Evolutionary conservation across 345 rosid species (phyloP).

Genomic region (Gossypium anomalum): DNA sequence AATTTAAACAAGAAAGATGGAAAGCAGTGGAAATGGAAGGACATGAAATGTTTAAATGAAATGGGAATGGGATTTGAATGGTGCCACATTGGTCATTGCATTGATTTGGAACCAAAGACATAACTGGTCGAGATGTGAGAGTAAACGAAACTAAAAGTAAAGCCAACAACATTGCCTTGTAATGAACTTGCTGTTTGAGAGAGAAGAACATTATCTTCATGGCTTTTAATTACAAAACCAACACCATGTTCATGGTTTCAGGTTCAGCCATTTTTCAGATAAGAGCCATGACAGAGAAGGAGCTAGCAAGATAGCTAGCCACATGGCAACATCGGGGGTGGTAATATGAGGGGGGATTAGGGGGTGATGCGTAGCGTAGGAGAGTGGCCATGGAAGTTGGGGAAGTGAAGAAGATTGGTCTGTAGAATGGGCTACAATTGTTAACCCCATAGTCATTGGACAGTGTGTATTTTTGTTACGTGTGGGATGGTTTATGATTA

Average conservation of each 20-base stretch:
- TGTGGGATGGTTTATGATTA: conserved; percentile 30
- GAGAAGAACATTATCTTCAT: neutral
- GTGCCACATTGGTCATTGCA: conserved; percentile 57
- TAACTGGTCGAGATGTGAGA: conserved; percentile 29
- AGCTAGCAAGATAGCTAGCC: conserved; percentile 8
- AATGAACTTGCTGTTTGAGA: neutral
- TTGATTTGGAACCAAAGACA: conserved; percentile 23
- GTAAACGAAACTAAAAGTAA: conserved; percentile 30
- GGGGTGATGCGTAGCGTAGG: neutral
- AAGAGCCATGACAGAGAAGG: conserved; percentile 12
- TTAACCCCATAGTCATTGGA: conserved; percentile 34
- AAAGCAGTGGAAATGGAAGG: conserved; percentile 36
- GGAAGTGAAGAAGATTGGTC: conserved; percentile 66
- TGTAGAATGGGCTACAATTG: conserved; percentile 54
- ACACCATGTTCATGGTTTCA: conserved; percentile 8
- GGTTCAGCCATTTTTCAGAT: conserved; percentile 20
- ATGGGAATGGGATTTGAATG: conserved; percentile 57
- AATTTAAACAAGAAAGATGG: conserved; percentile 58
- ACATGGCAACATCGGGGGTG: conserved; percentile 26
- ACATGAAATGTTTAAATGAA: conserved; percentile 48
- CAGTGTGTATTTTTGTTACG: conserved; percentile 31
- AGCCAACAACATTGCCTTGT: conserved; percentile 32
- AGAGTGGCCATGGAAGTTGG: conserved; percentile 42
- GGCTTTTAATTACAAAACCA: neutral
- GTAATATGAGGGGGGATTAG: neutral